Conservation (phyloP, 1,139 yeast species). For the Chernovozyma sophiae-reginae region DNA sequence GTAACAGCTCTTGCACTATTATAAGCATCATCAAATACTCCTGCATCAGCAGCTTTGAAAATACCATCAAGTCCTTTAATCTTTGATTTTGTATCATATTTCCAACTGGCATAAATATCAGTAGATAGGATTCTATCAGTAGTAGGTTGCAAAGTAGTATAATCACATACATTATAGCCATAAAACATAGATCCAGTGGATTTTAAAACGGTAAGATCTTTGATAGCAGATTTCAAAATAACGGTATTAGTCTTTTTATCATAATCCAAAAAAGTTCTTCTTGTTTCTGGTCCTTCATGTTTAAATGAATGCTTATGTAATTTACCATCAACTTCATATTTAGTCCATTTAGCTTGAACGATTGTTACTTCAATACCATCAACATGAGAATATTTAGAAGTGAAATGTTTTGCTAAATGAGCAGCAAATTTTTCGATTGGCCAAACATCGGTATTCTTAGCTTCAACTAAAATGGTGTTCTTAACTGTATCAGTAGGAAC, state of each 20-base stretch:
- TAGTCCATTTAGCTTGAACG: conserved; percentile 74
- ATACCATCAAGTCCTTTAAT: conserved; percentile 51
- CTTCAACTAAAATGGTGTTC: conserved; percentile 79
- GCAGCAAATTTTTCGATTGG: conserved; percentile 91
- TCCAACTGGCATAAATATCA: conserved; percentile 77
- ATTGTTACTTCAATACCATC: conserved; percentile 65
- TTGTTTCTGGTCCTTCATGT: conserved; percentile 80
- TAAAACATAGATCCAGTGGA: conserved; percentile 94
- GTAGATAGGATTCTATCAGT: conserved; percentile 83
- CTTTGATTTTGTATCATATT: conserved; percentile 47
- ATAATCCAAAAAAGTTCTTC: conserved; percentile 56
- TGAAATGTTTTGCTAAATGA: conserved; percentile 75
- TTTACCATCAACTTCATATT: conserved; percentile 68
- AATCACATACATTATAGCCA: conserved; percentile 82
- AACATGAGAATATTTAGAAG: conserved; percentile 70
- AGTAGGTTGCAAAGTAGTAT: conserved; percentile 81
- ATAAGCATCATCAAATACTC: conserved; percentile 64
- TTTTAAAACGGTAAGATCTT: conserved; percentile 82
- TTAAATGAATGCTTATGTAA: conserved; percentile 78
- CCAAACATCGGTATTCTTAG: conserved; percentile 77
- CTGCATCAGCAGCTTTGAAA: conserved; percentile 48
- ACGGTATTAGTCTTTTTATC: conserved; percentile 45
- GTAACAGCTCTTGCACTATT: conserved; percentile 62
- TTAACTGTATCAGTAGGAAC: conserved; percentile 95
- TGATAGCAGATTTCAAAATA: conserved; percentile 63